Conservation (phyloP, 1,284 basidiomycete genomes). For the Fomitopsis palustris region DNA sequence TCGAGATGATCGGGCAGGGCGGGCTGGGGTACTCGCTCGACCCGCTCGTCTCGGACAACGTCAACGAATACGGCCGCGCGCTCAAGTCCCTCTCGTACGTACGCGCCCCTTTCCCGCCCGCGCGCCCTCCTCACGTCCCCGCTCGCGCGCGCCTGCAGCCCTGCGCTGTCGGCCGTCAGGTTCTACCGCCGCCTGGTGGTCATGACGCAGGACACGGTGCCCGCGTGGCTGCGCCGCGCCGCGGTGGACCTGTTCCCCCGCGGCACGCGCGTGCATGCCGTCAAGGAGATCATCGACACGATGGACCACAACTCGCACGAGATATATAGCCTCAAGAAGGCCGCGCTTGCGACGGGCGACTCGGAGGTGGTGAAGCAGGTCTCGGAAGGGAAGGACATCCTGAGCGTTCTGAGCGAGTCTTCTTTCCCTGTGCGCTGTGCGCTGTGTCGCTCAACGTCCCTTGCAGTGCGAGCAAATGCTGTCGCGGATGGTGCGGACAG, state of each 20-base stretch:
- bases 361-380: slow-evolving; percentile 22
- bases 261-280: slow-evolving; percentile 6
- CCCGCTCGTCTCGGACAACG: slow-evolving; percentile 10
- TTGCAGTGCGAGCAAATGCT: slow-evolving; percentile 28
- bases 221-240: slow-evolving; percentile 8
- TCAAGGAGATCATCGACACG: slow-evolving; percentile 15
- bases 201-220: slow-evolving; percentile 4
- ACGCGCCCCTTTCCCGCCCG: background rate
- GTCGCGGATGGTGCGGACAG: slow-evolving; percentile 24
- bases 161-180: slow-evolving; percentile 4
- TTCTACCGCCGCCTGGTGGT: slow-evolving; percentile 8
- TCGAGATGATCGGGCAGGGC: slow-evolving; percentile 35
- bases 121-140: slow-evolving; percentile 11
- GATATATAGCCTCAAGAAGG: slow-evolving; percentile 19
- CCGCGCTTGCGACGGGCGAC: slow-evolving; percentile 20
- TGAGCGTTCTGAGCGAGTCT: slow-evolving; percentile 28
- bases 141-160: slow-evolving; percentile 1
- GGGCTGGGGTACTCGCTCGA: slow-evolving; percentile 36
- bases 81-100: background rate
- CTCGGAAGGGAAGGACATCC: slow-evolving; percentile 26
- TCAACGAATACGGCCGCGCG: background rate
- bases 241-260: slow-evolving; percentile 13
- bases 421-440: background rate
- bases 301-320: slow-evolving; percentile 10
- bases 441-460: background rate